These are phyloP conservation scores for Taphrina deformans DNA, from an alignment of 1,139 yeast species.

Conservation along the genomic window DNA sequence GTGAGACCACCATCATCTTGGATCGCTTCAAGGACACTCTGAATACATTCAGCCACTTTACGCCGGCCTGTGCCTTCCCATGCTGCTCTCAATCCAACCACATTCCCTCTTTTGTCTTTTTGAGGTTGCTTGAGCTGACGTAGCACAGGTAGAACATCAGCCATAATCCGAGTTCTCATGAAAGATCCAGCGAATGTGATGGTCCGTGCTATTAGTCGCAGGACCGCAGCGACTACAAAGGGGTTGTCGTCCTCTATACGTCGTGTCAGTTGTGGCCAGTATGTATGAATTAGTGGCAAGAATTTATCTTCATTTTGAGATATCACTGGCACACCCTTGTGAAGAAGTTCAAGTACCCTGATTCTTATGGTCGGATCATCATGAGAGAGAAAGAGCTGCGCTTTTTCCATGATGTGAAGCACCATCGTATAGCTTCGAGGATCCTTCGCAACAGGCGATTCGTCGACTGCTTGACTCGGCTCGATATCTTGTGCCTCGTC, in stretches of 20 bases:
- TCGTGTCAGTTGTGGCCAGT: conserved; percentile 60
- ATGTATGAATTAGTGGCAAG: conserved; percentile 65
- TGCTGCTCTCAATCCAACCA: background rate
- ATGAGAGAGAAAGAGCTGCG: conserved; percentile 70
- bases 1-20: conserved; percentile 19
- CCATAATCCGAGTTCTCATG: conserved; percentile 42
- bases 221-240: conserved; percentile 48
- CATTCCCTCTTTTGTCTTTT: conserved; percentile 12
- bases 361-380: conserved; percentile 59
- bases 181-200: conserved; percentile 55
- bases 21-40: background rate
- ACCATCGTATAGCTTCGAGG: conserved; percentile 63
- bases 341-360: conserved; percentile 58
- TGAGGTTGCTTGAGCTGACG: conserved; percentile 1
- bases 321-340: conserved; percentile 58
- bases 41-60: conserved; percentile 20
- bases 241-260: conserved; percentile 43
- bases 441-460: conserved; percentile 58
- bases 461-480: conserved; percentile 42
- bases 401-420: conserved; percentile 64
- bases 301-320: conserved; percentile 60
- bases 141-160: conserved; percentile 27
- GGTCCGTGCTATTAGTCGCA: conserved; percentile 48
- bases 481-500: conserved; percentile 40
- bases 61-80: conserved; percentile 31